phyloP scores from a whole-genome alignment of 2,329 filamentous ascomycete species.

The Diplodia scrobiculata region DNA sequence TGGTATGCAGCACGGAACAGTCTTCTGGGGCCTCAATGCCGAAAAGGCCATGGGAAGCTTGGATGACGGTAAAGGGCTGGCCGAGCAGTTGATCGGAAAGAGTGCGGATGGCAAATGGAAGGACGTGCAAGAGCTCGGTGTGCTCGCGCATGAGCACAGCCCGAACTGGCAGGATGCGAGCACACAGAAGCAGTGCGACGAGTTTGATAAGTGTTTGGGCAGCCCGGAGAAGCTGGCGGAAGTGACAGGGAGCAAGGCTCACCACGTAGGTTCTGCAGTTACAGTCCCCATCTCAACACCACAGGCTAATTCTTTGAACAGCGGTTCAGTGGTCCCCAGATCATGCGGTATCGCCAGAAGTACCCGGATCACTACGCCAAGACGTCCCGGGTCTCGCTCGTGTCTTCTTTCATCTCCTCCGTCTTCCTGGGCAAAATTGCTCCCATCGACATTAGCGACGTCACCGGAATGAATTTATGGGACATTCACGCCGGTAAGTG shows the following conservation, averaged over 20 bases:
- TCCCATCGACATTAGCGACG: slow-evolving; percentile 89
- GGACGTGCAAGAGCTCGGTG: slow-evolving; percentile 49
- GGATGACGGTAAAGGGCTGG: slow-evolving; percentile 62
- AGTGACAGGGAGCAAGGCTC: slow-evolving; percentile 86
- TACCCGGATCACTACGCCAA: slow-evolving; percentile 78
- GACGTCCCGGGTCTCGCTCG: slow-evolving; percentile 84
- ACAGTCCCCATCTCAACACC: not conserved
- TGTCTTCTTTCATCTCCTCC: slow-evolving; percentile 93
- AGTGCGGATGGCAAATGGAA: slow-evolving; percentile 35
- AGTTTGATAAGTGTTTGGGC: slow-evolving; percentile 75
- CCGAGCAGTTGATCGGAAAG: slow-evolving; percentile 65
- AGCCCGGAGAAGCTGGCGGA: slow-evolving; percentile 69
- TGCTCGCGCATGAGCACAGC: slow-evolving; percentile 81
- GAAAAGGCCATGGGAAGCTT: slow-evolving; percentile 65
- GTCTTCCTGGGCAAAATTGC: slow-evolving; percentile 82
- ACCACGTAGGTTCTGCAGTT: slow-evolving; percentile 69
- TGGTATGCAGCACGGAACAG: slow-evolving; percentile 96
- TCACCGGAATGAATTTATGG: slow-evolving; percentile 96
- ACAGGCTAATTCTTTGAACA: slow-evolving; percentile 43
- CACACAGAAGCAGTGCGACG: slow-evolving; percentile 87
- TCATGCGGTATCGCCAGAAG: slow-evolving; percentile 80
- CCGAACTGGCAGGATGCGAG: slow-evolving; percentile 99
- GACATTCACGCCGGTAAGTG: slow-evolving; percentile 76
- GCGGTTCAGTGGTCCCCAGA: slow-evolving; percentile 97
- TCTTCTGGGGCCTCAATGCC: slow-evolving; percentile 81